Base-by-base conservation (phyloP, 805 yeast genomes). In the Ogataea parapolymorpha region DNA sequence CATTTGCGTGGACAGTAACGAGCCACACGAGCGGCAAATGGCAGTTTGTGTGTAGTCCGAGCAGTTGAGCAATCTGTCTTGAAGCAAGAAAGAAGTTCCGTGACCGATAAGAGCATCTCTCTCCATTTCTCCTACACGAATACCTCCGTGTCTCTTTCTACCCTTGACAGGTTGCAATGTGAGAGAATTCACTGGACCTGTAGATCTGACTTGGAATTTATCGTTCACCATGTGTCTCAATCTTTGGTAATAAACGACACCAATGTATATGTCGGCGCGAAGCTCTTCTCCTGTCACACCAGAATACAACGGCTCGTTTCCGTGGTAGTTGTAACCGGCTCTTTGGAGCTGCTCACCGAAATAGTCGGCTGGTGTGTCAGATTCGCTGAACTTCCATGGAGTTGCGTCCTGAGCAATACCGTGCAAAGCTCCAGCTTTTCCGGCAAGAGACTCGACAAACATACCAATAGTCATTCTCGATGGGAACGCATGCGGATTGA, bases 111-210 rank as follows among this genome's bases (percentile, higher is more conserved):
- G 73, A 2, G 99, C 99, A 76, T 93, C 99, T 71, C 99, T 85
- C 70, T 93, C 99, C 99, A 93, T 93, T 67, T 93, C 99, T 65
- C 99, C 99, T 28, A 93, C 95, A 76, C 99, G 95, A 55, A 93
- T 93, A 84, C 99, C 99, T 69, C 99, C 99, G 51, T 85, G 81
- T 71, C 98, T 81, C 82, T 93, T 93, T 72, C 99, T 84, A 59
- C 99, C 99, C 71, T 93, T 93, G 42, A 93, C 99, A 29, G 99
- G 99, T 75, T 93, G 99, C 97, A 91, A 89, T 13, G 98, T 93
- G 63, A 93, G 76, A 26, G 93, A 79, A 67, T 91, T 91, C 20
- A 93, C 98, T 6, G 98, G 98, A 61, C 99, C 99, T 13, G 99
- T 93, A 5, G 97, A 87, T 70, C 99, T 85, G 38, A 93, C 99